Evolutionary conservation across 306 rosid genomes (phyloP).

Genomic region (Comarum palustre): DNA sequence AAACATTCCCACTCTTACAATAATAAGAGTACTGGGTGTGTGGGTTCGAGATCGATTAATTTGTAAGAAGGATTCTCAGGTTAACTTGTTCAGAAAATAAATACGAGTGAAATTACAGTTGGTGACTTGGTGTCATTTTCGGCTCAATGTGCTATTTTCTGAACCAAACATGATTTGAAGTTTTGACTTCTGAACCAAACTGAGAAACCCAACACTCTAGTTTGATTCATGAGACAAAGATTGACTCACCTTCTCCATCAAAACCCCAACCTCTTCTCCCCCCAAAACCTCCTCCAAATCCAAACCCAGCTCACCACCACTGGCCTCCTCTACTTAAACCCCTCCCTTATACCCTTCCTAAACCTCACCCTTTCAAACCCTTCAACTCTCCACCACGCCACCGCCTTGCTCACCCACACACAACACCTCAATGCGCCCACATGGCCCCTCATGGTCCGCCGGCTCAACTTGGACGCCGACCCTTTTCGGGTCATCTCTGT

Average conservation of each 20-base stretch:
- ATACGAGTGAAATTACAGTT: too few relatives aligned
- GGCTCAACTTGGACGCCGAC: conserved; percentile 19
- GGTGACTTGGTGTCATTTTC: too few relatives aligned
- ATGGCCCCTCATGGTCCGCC: conserved; percentile 27
- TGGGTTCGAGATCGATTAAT: too few relatives aligned
- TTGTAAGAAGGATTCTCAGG: too few relatives aligned
- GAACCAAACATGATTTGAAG: background rate
- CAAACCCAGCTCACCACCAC: conserved; percentile 30
- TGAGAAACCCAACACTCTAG: background rate
- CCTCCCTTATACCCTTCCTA: conserved; percentile 18
- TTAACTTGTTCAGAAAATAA: too few relatives aligned
- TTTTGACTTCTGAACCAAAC: too few relatives aligned
- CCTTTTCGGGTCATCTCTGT: conserved; percentile 18
- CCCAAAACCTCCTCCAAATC: conserved; percentile 23
- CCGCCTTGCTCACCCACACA: conserved; percentile 22
- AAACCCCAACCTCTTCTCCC: conserved; percentile 10
- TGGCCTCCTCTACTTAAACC: conserved; percentile 19
- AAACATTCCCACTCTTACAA: too few relatives aligned
- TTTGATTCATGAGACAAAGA: conserved; percentile 15
- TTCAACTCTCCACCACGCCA: conserved; percentile 15
- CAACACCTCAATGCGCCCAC: conserved; percentile 7
- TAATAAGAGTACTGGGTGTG: too few relatives aligned
- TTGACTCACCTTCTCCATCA: conserved; percentile 18
- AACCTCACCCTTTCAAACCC: conserved; percentile 13
- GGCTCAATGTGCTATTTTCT: background rate